Evolutionary conservation across 83 land plant species (phyloP), one percentile per base, ranked within the genome.

Genomic region (Diphasiastrum complanatum): DNA sequence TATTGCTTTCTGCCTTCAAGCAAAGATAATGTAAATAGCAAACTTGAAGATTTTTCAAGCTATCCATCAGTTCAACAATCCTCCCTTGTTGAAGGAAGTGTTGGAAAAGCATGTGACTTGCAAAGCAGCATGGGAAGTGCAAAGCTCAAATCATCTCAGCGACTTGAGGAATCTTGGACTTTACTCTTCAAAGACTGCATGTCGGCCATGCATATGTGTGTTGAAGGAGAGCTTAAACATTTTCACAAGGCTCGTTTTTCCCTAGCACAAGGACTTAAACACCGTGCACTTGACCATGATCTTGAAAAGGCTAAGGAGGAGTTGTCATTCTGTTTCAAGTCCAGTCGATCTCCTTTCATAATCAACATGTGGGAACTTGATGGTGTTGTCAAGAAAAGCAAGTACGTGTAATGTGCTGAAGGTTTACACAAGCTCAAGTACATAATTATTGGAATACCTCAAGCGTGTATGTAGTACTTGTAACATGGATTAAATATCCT

Each of bases 301-400:
- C 12, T 81, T 35, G 89, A 86, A 47, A 81, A 64, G 68, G 89
- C 99, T 51, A 95, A 86, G 64, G 99, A 95, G 31, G 92, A 95
- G 59, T 83, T 95, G 18, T 83, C 97, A 8, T 95, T 95, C 47
- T 95, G 99, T 62, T 95, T 95, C 80, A 89, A 80, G 73, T 89
- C 99, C 25, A 80, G 83, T 47, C 78, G 99, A 37, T 89, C 96
- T 34, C 65, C 81, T 11, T 95, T 95, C 65, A 95, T 92, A 28
- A 85, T 95, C 48, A 86, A 95, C 61, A 89, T 95, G 99, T 95
- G 99, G 99, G 99, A 95, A 70, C 93, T 95, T 52, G 99, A 95
- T 81, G 84, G 92, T 33, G 68, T 59, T 54, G 73, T 76, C 0
- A 83, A 74, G 65, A 86, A 81, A 65, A 84, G 78, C 66, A 85